phyloP scores from a whole-genome alignment of 2,329 filamentous ascomycete genomes.

The Chaetomiaceae sp. region DNA sequence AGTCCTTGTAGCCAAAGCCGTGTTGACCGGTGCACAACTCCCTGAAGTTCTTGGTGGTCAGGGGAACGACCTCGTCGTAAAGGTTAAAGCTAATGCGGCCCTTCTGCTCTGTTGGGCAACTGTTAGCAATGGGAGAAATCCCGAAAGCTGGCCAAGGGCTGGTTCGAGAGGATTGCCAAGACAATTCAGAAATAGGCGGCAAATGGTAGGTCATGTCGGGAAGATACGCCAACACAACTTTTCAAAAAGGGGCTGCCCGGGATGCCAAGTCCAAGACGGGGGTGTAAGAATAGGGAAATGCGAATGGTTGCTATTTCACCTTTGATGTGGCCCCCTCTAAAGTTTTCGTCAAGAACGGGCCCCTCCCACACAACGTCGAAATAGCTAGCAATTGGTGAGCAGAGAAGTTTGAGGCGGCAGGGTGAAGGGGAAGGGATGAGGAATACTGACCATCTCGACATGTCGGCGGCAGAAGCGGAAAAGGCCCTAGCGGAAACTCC shows the following conservation, averaged over 20 bases:
- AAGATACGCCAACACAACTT: too few relatives aligned
- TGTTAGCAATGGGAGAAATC: conserved; percentile 12
- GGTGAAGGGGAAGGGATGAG: background rate
- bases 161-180: background rate
- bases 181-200: too few relatives aligned
- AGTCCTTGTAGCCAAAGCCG: conserved; percentile 77
- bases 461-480: conserved; percentile 49
- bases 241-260: too few relatives aligned
- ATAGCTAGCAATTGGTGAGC: conserved; percentile 40
- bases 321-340: conserved; percentile 46
- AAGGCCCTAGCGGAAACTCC: conserved; percentile 32
- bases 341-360: conserved; percentile 59
- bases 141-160: background rate
- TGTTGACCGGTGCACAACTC: conserved; percentile 75
- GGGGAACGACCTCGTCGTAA: conserved; percentile 79
- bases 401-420: conserved; percentile 4
- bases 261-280: too few relatives aligned
- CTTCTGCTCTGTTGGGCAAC: conserved; percentile 52
- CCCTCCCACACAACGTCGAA: conserved; percentile 72
- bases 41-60: conserved; percentile 80
- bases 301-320: conserved; percentile 37
- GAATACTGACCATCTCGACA: conserved; percentile 64
- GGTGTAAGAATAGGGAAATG: background rate
- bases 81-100: conserved; percentile 87
- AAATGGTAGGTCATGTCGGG: too few relatives aligned